These are phyloP conservation scores for Pyricularia grisea DNA, from an alignment of 2,329 filamentous ascomycete species.

Conservation along the genomic window DNA sequence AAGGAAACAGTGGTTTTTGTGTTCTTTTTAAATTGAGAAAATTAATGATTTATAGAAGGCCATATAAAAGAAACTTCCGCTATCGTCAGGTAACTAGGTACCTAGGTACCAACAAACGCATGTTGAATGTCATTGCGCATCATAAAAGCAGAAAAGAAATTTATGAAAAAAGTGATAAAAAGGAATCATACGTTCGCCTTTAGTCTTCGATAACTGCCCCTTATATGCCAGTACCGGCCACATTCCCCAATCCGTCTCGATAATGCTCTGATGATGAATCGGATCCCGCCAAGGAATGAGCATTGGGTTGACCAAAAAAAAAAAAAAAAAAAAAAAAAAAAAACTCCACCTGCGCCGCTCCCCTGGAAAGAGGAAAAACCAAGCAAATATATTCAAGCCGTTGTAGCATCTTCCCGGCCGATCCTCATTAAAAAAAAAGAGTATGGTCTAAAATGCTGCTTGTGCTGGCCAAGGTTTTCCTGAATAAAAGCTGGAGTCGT, in stretches of 20 bases:
- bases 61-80: neutral
- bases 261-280: constrained; percentile 1
- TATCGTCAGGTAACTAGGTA: neutral
- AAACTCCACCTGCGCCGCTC: neutral
- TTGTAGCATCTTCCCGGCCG: neutral
- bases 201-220: neutral
- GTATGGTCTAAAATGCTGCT: neutral
- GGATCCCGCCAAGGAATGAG: neutral
- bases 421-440: neutral
- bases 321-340: neutral
- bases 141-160: neutral
- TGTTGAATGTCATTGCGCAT: constrained; percentile 12
- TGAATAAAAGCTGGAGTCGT: neutral
- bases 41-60: neutral
- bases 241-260: neutral
- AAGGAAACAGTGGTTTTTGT: too few relatives aligned
- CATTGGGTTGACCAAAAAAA: neutral
- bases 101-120: neutral
- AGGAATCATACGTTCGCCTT: neutral
- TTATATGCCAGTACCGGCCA: neutral
- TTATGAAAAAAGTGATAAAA: neutral
- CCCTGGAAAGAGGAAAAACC: neutral
- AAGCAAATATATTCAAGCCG: neutral
- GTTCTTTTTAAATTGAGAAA: too few relatives aligned
- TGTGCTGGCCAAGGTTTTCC: neutral